phyloP scores from a whole-genome alignment of 108 stramenopile genomes.

The Pseudonitzschia delicatissima region DNA sequence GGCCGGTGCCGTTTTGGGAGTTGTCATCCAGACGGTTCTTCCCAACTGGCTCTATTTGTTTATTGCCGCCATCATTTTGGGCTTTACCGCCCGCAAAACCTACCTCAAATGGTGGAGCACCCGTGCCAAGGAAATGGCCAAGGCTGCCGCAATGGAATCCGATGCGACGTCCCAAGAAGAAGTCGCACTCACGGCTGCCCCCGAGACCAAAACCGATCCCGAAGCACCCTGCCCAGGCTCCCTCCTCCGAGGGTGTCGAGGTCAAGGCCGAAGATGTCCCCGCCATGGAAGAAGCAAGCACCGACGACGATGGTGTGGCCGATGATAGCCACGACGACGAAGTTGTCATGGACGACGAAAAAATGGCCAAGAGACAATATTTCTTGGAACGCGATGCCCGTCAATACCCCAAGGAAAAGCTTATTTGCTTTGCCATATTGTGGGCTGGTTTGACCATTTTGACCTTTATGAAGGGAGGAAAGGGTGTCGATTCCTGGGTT shows the following conservation, averaged over 20 bases:
- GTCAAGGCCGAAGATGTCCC: not conserved
- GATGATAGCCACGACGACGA: conserved; percentile 1
- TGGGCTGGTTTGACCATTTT: conserved; percentile 60
- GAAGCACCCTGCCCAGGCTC: not conserved
- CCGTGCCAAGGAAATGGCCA: conserved; percentile 34
- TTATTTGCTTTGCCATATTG: conserved; percentile 38
- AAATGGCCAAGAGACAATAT: conserved; percentile 19
- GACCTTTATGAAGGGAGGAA: conserved; percentile 65
- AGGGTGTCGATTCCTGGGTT: conserved; percentile 60
- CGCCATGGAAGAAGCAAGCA: not conserved
- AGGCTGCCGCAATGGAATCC: conserved; percentile 11
- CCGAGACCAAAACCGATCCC: not conserved
- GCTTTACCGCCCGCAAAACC: conserved; percentile 56
- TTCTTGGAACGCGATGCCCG: conserved; percentile 49
- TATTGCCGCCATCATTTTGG: conserved; percentile 45
- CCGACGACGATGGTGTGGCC: not conserved
- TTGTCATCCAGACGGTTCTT: conserved; percentile 52
- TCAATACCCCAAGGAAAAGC: conserved; percentile 60
- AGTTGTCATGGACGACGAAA: conserved; percentile 16
- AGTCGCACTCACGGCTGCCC: not conserved
- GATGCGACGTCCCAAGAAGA: not conserved
- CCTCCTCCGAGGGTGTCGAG: not conserved
- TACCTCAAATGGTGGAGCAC: conserved; percentile 45
- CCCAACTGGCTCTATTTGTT: conserved; percentile 65
- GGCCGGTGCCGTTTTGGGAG: conserved; percentile 72